Evolutionary conservation across 495 filamentous ascomycete species (phyloP), one percentile per base, ranked within the genome.

Genomic region (Tuber umbilicatum): DNA sequence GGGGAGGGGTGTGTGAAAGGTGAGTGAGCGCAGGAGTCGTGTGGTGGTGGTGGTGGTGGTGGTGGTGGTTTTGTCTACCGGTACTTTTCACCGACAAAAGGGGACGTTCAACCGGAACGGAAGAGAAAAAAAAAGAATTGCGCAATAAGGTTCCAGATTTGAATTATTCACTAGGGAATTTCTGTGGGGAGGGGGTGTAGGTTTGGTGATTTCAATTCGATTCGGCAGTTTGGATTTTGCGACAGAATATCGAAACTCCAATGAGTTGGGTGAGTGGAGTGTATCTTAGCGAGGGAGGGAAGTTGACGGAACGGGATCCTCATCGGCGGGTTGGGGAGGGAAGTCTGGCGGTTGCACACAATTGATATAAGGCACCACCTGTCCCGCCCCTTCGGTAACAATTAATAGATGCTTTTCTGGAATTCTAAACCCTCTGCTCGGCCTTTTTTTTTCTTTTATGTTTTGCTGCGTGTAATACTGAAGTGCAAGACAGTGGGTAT

Each of bases 351-450:
- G 55, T 64, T 64, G 55, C 55, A 64, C 55, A 64, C 55, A 35
- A 14, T 64, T 64, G 27, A 64, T 64, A 64, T 64, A 64, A 64
- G 55, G 55, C 55, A 64, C 27, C 27, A 35, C n/a, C 27, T 64
- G 55, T 64, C 55, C 55, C 55, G 55, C 55, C 55, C 55, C 55
- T 64, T 64, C 55, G 55, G 55, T 64, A 64, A 64, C 55, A 64
- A 64, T 64, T 64, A 35, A 35, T 35, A 35, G 27, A 31, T 64
- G 14, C 55, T 35, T 35, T 64, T 64, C 27, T 64, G 27, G 55
- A 64, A 64, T 64, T 64, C 55, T 17, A 31, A 64, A 64, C 55
- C 35, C 47, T 55, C 31, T 64, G 14, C 27, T 64, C 55, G 2
- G 27, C 27, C 55, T 35, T 64, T 35, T 64, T 64, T 64, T 35